phyloP scores from a whole-genome alignment of 306 rosid genomes.

The cucumber (Cucumis sativus) region Cucumber_9930_V3 NC_026655.2:4208501-4209000 shows the following conservation, averaged over 20 bases:
- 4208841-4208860: slow-evolving; percentile 81
- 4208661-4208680: background rate
- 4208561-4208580: background rate
- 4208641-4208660: background rate
- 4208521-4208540: background rate
- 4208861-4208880: slow-evolving; percentile 80
- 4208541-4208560: background rate
- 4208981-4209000: too few relatives aligned
- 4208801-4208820: slow-evolving; percentile 48
- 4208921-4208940: background rate
- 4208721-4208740: background rate
- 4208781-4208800: slow-evolving; percentile 44
- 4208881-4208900: slow-evolving; percentile 79
- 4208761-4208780: slow-evolving; percentile 8
- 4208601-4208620: background rate
- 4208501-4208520: background rate
- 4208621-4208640: background rate
- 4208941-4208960: background rate
- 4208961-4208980: background rate
- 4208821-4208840: slow-evolving; percentile 63
- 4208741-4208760: background rate
- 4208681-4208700: background rate
- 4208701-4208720: background rate
- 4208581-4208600: background rate
- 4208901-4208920: slow-evolving; percentile 55